Conservation (phyloP, 306 rosid genomes). For the Clitoria ternatea region DNA sequence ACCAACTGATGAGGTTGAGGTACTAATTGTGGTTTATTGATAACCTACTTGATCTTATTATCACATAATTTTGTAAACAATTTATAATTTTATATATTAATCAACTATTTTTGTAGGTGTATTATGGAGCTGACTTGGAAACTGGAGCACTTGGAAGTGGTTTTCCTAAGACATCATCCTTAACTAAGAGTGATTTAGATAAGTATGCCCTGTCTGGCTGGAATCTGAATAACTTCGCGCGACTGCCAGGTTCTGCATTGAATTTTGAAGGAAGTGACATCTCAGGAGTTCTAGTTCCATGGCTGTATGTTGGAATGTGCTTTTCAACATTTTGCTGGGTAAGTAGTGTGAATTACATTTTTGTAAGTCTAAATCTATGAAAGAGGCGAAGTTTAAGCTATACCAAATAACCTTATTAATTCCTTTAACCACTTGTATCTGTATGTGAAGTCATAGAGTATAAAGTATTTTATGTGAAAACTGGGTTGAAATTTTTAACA, state of each 20-base stretch:
- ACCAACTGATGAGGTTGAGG: slow-evolving; percentile 89
- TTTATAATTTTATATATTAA: slow-evolving; percentile 6
- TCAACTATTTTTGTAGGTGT: slow-evolving; percentile 50
- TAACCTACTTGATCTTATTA: background rate
- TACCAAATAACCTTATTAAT: background rate
- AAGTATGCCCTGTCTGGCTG: slow-evolving; percentile 68
- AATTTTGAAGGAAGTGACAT: slow-evolving; percentile 81
- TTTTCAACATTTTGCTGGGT: slow-evolving; percentile 98
- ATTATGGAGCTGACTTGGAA: slow-evolving; percentile 93
- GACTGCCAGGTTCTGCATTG: slow-evolving; percentile 82
- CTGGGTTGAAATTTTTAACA: background rate
- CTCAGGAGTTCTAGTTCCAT: slow-evolving; percentile 91
- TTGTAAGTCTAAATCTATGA: slow-evolving; percentile 4
- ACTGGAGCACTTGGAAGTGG: slow-evolving; percentile 80
- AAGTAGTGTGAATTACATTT: slow-evolving; percentile 30
- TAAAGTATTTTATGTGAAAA: background rate
- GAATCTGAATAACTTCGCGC: slow-evolving; percentile 86
- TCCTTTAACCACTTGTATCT: background rate
- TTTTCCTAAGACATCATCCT: slow-evolving; percentile 60
- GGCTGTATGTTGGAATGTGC: slow-evolving; percentile 97
- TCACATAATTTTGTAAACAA: slow-evolving; percentile 11
- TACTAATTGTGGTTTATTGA: slow-evolving; percentile 28
- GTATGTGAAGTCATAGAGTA: background rate
- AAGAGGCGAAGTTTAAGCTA: background rate
- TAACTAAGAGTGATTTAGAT: slow-evolving; percentile 37